Conservation (phyloP, 2,329 filamentous ascomycete genomes). For the Lizonia empirigonia region DNA sequence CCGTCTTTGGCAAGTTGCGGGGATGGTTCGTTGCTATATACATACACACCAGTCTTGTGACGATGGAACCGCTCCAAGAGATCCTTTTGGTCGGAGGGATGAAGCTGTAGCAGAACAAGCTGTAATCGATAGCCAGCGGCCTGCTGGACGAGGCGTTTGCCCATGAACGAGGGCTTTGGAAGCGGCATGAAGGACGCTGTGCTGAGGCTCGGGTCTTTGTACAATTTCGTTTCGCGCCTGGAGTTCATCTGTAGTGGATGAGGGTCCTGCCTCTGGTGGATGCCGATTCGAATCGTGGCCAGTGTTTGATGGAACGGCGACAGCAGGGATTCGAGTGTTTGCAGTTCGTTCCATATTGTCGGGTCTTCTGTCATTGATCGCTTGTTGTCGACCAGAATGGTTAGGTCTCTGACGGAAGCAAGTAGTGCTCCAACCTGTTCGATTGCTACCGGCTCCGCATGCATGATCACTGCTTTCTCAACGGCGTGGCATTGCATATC, state of each 20-base stretch:
- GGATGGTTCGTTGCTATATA: conserved; percentile 2
- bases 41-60: conserved; percentile 10
- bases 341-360: conserved; percentile 8
- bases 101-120: conserved; percentile 8
- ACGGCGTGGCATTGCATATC: conserved; percentile 14
- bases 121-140: conserved; percentile 9
- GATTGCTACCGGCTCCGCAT: conserved; percentile 2
- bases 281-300: conserved; percentile 7
- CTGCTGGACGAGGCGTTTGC: conserved; percentile 6
- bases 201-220: not conserved
- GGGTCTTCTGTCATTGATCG: conserved; percentile 11
- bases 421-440: conserved; percentile 10
- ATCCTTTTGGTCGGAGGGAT: conserved; percentile 7
- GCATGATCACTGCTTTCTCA: conserved; percentile 6
- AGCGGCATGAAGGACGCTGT: conserved; percentile 5
- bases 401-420: conserved; percentile 2
- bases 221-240: conserved; percentile 1
- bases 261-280: conserved; percentile 15
- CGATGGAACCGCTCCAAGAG: conserved; percentile 11
- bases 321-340: conserved; percentile 3
- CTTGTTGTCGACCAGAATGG: conserved; percentile 7
- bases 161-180: conserved; percentile 8
- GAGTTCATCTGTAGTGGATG: conserved; percentile 12
- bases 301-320: conserved; percentile 9
- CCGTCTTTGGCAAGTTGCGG: not conserved